Conservation (phyloP, 2,329 filamentous ascomycete species). For the Colletotrichum limetticola region DNA sequence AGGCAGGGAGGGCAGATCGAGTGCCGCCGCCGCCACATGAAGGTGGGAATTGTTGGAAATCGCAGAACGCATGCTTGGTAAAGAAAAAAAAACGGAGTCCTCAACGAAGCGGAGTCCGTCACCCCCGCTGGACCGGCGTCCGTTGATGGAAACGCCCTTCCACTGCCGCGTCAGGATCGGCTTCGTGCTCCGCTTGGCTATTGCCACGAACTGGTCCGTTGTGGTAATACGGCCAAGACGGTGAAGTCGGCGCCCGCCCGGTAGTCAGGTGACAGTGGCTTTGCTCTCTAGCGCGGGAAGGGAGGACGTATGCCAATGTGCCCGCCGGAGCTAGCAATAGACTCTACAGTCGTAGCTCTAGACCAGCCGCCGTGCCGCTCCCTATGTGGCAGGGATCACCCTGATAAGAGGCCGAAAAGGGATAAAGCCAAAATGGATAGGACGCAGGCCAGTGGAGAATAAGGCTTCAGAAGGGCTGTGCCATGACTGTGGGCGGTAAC, state of each 20-base stretch:
- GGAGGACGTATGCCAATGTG: slow-evolving; percentile 16
- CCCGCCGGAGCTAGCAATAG: not conserved
- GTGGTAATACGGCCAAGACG: slow-evolving; percentile 4
- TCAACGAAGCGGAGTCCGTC: slow-evolving; percentile 11
- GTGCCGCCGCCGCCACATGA: not conserved
- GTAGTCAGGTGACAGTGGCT: slow-evolving; percentile 28
- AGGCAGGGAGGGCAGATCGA: not conserved
- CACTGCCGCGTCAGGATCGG: slow-evolving; percentile 14
- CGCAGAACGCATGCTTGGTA: not conserved
- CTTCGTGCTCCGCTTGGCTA: slow-evolving; percentile 3
- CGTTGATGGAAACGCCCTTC: slow-evolving; percentile 5
- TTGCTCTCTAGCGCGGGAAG: slow-evolving; percentile 23
- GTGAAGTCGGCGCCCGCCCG: slow-evolving; percentile 18
- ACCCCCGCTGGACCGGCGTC: slow-evolving; percentile 14
- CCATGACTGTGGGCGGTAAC: slow-evolving; percentile 5
- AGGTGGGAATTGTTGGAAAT: not conserved
- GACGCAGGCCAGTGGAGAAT: slow-evolving; percentile 5
- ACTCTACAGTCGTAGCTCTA: not conserved
- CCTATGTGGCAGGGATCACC: slow-evolving; percentile 20
- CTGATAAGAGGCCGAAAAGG: slow-evolving; percentile 2
- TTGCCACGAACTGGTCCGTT: slow-evolving; percentile 4
- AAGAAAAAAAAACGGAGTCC: not conserved
- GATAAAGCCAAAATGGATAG: slow-evolving; percentile 19
- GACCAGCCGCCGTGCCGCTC: not conserved
- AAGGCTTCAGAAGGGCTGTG: slow-evolving; percentile 21